Evolutionary conservation across 331 rosid species (phyloP).

Genomic region (Dryas integrifolia): DNA sequence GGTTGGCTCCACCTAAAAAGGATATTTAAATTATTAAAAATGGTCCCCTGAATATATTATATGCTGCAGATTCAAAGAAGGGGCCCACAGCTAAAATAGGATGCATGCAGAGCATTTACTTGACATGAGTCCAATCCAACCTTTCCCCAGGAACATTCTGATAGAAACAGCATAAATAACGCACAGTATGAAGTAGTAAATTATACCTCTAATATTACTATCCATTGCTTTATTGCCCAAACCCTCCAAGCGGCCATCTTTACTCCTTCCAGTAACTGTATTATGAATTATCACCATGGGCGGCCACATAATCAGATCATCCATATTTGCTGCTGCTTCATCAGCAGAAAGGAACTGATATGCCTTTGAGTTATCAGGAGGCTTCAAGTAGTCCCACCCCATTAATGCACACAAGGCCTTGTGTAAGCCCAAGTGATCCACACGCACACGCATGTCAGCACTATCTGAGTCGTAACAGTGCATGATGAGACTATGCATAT

Average conservation of each 20-base stretch:
- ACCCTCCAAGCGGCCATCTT: slow-evolving; percentile 98
- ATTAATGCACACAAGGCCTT: slow-evolving; percentile 88
- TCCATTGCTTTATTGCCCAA: slow-evolving; percentile 99
- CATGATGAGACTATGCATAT: slow-evolving; percentile 88
- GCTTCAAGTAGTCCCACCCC: slow-evolving; percentile 90
- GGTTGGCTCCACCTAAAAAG: slow-evolving; percentile 7
- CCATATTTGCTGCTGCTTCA: slow-evolving; percentile 90
- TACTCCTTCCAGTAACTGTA: slow-evolving; percentile 84
- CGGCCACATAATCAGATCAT: slow-evolving; percentile 97
- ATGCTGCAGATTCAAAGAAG: not conserved
- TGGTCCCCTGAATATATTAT: not conserved
- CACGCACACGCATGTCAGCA: slow-evolving; percentile 63
- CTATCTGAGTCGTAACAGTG: slow-evolving; percentile 80
- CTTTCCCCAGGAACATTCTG: slow-evolving; percentile 24
- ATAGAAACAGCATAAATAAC: slow-evolving; percentile 30
- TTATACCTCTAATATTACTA: slow-evolving; percentile 84
- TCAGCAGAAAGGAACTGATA: slow-evolving; percentile 80
- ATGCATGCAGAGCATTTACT: slow-evolving; percentile 19
- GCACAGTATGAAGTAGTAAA: slow-evolving; percentile 38
- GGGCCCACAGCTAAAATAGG: not conserved
- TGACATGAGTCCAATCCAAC: slow-evolving; percentile 14
- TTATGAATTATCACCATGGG: slow-evolving; percentile 96
- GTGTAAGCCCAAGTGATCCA: slow-evolving; percentile 97
- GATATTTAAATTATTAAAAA: not conserved
- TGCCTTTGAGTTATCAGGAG: slow-evolving; percentile 85